phyloP scores from a whole-genome alignment of 345 rosid species.

The Sonneratia alba region DNA sequence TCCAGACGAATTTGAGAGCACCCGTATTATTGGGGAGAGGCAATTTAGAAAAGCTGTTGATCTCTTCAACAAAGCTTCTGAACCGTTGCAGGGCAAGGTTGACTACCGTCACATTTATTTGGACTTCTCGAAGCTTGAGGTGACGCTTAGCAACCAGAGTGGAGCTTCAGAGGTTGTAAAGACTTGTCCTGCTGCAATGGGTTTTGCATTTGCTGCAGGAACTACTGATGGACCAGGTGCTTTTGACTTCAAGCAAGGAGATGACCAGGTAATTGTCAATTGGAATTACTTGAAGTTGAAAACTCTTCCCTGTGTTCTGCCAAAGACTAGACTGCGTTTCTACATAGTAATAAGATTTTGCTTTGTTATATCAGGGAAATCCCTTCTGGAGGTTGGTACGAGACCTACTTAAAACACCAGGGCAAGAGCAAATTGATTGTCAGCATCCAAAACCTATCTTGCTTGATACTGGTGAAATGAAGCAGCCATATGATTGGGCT shows the following conservation, averaged over 20 bases:
- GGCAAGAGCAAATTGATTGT: slow-evolving; percentile 59
- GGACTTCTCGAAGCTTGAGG: slow-evolving; percentile 86
- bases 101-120: slow-evolving; percentile 68
- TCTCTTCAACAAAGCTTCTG: slow-evolving; percentile 78
- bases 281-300: neutral
- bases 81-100: slow-evolving; percentile 62
- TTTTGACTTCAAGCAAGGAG: slow-evolving; percentile 96
- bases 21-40: slow-evolving; percentile 85
- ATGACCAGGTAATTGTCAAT: slow-evolving; percentile 46
- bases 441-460: slow-evolving; percentile 94
- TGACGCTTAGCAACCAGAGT: slow-evolving; percentile 40
- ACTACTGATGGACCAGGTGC: slow-evolving; percentile 99
- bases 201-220: slow-evolving; percentile 95
- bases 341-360: neutral
- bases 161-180: slow-evolving; percentile 65
- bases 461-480: slow-evolving; percentile 98
- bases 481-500: slow-evolving; percentile 88
- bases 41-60: slow-evolving; percentile 72
- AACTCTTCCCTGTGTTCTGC: neutral
- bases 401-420: slow-evolving; percentile 59
- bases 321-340: neutral
- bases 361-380: slow-evolving; percentile 55
- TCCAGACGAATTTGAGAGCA: slow-evolving; percentile 97
- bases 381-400: slow-evolving; percentile 88
- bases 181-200: slow-evolving; percentile 99